These are phyloP conservation scores for Silene noctiflora DNA, from an alignment of 179 eudicot species.

Conservation along the genomic window DNA sequence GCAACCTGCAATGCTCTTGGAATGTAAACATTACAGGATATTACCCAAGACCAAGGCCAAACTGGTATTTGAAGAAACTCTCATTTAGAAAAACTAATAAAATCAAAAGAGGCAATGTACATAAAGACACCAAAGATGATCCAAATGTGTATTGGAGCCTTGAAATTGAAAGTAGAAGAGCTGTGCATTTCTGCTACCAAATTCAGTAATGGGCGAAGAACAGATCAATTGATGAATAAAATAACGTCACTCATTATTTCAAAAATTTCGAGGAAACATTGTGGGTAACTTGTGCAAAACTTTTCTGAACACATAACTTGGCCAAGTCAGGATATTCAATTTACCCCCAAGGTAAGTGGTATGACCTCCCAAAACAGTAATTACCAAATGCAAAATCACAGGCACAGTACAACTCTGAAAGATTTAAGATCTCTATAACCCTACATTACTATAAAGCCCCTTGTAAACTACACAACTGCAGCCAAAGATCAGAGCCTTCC, in stretches of 20 bases:
- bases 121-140: conserved; percentile 2
- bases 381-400: neutral
- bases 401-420: neutral
- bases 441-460: neutral
- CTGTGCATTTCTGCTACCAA: neutral
- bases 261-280: neutral
- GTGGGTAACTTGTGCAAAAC: neutral
- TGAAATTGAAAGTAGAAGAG: neutral
- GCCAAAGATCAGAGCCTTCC: neutral
- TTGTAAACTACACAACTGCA: no score
- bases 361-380: neutral
- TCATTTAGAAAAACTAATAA: neutral
- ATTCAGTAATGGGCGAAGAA: conserved; percentile 8
- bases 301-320: neutral
- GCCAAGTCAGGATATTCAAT: conserved; percentile 8
- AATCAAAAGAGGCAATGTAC: neutral
- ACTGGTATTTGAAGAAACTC: neutral
- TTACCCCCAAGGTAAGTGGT: neutral
- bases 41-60: neutral
- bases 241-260: neutral
- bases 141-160: neutral
- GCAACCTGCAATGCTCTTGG: conserved; percentile 54
- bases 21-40: conserved; percentile 14
- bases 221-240: neutral
- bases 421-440: neutral